Evolutionary conservation across 352 stramenopile genomes (phyloP).

Genomic region (Globisporangium uncinulatum): DNA sequence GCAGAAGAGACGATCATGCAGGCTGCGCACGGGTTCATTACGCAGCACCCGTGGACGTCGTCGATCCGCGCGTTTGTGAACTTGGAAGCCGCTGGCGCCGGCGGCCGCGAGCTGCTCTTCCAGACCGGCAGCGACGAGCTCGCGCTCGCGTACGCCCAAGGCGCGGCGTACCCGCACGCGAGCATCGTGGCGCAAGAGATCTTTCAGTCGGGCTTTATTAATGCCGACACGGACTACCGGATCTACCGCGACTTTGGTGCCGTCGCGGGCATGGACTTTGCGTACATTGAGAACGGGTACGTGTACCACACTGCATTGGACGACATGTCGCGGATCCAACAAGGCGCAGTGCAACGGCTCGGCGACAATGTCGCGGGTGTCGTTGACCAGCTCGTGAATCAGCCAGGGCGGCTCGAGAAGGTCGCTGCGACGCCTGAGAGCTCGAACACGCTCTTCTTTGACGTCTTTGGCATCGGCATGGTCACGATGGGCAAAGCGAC

Average conservation of each 20-base stretch:
- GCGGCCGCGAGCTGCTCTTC: constrained; percentile 69
- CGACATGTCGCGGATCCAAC: constrained; percentile 66
- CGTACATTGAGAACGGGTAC: constrained; percentile 77
- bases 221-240: constrained; percentile 66
- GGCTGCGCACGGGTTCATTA: constrained; percentile 76
- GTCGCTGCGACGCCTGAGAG: constrained; percentile 51
- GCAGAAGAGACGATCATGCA: constrained; percentile 79
- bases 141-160: constrained; percentile 59
- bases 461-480: constrained; percentile 58
- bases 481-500: constrained; percentile 47
- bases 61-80: constrained; percentile 77
- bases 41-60: constrained; percentile 65
- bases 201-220: constrained; percentile 71
- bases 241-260: constrained; percentile 69
- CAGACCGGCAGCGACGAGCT: constrained; percentile 75
- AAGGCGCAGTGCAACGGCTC: constrained; percentile 55
- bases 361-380: constrained; percentile 68
- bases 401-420: constrained; percentile 39
- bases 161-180: constrained; percentile 65
- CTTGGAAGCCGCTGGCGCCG: constrained; percentile 62
- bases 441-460: constrained; percentile 71
- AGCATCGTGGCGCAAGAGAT: constrained; percentile 77
- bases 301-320: constrained; percentile 75
- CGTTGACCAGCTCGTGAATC: constrained; percentile 37
- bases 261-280: constrained; percentile 80